phyloP scores from a whole-genome alignment of 2,329 filamentous ascomycete genomes.

The Trichoderma hamatum region DNA sequence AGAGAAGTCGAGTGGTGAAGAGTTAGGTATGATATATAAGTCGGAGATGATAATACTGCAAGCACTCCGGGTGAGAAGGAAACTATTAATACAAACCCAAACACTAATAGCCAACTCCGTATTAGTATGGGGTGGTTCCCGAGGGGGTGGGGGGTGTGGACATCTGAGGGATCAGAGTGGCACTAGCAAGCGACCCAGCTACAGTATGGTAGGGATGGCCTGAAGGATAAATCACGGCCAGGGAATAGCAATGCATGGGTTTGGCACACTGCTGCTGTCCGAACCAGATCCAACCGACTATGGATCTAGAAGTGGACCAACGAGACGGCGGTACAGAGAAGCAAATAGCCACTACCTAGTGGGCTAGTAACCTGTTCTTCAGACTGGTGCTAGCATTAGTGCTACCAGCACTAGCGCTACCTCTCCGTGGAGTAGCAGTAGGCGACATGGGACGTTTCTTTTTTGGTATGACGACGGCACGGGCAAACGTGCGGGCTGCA shows the following conservation, averaged over 20 bases:
- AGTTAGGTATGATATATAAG: conserved; percentile 17
- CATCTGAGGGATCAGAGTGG: conserved; percentile 38
- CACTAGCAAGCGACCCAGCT: conserved; percentile 37
- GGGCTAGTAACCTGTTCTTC: neutral
- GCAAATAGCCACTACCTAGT: conserved; percentile 6
- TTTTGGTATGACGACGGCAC: conserved; percentile 32
- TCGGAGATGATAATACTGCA: conserved; percentile 3
- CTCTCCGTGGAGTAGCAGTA: conserved; percentile 5
- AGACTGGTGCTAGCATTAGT: neutral
- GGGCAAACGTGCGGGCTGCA: conserved; percentile 42
- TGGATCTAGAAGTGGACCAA: conserved; percentile 45
- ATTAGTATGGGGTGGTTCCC: conserved; percentile 27
- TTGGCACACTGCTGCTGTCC: conserved; percentile 33
- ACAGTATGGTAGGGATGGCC: conserved; percentile 35
- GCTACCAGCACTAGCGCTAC: neutral
- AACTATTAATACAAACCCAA: conserved; percentile 21
- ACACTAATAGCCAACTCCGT: neutral
- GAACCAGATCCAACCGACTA: conserved; percentile 43
- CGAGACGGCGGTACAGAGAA: conserved; percentile 33
- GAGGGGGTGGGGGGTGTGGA: conserved; percentile 28
- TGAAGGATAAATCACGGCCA: conserved; percentile 43
- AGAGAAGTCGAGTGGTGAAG: neutral
- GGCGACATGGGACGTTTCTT: conserved; percentile 28
- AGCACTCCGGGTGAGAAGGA: conserved; percentile 23
- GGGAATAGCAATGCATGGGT: conserved; percentile 28